Percentiles rank a stretch among this genome's conserved stretches.
phyloP scores from a whole-genome alignment of 1,284 basidiomycete species.

The Stereum hirsutum region DNA sequence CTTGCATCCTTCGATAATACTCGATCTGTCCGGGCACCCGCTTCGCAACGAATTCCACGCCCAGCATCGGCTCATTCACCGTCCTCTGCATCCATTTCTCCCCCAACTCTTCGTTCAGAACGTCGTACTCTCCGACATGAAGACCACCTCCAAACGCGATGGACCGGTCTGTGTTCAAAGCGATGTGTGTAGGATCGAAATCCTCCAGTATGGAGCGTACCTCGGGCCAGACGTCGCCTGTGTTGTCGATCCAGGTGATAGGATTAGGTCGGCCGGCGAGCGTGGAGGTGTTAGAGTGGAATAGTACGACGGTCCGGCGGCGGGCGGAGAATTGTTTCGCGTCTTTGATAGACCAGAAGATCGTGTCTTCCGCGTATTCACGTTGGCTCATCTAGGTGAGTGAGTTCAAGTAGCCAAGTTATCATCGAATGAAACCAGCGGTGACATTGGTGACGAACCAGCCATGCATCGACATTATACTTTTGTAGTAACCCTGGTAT shows the following conservation, averaged over 20 bases:
- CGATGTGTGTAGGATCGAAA: constrained; percentile 31
- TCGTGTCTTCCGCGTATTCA: constrained; percentile 45
- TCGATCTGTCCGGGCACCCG: constrained; percentile 30
- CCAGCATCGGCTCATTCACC: constrained; percentile 35
- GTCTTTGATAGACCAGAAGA: constrained; percentile 42
- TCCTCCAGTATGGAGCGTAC: constrained; percentile 25
- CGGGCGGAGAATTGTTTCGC: constrained; percentile 40
- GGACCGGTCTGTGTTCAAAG: constrained; percentile 35
- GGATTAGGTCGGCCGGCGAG: constrained; percentile 30
- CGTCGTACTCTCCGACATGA: constrained; percentile 36
- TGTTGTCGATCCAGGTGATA: constrained; percentile 41
- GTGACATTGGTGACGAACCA: constrained; percentile 22
- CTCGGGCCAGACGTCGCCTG: constrained; percentile 36
- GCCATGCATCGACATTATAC: constrained; percentile 34
- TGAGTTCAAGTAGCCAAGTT: neutral
- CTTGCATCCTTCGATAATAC: constrained; percentile 36
- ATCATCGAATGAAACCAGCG: neutral
- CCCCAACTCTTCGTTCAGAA: constrained; percentile 29
- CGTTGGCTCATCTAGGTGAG: constrained; percentile 32
- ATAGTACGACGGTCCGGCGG: constrained; percentile 39
- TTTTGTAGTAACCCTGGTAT: constrained; percentile 34
- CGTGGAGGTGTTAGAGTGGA: constrained; percentile 33
- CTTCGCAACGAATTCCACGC: constrained; percentile 38
- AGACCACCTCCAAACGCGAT: constrained; percentile 43
- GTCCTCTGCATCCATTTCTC: constrained; percentile 29